phyloP scores from a whole-genome alignment of 2,329 filamentous ascomycete species.

The Grosmannia serpens region DNA sequence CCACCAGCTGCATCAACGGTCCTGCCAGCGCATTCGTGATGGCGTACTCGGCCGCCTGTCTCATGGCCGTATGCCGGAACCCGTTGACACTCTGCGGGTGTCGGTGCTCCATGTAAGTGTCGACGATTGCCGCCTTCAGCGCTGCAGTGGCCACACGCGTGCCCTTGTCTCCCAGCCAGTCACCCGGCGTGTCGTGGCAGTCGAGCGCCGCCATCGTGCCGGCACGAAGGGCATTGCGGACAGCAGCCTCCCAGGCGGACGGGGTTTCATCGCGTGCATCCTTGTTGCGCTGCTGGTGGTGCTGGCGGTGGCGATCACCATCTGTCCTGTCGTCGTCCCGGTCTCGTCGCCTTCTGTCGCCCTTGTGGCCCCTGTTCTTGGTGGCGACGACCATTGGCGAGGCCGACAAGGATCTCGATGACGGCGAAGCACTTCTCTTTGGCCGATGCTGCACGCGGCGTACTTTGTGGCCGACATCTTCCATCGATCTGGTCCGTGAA shows the following conservation, averaged over 20 bases:
- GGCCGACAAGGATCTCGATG: not conserved
- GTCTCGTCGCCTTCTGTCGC: not conserved
- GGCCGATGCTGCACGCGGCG: not conserved
- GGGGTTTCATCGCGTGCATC: not conserved
- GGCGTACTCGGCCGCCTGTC: constrained; percentile 15
- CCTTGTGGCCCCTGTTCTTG: not conserved
- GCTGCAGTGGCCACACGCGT: constrained; percentile 16
- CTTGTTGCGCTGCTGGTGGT: not conserved
- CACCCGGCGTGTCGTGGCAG: constrained; percentile 11
- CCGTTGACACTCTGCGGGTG: constrained; percentile 14
- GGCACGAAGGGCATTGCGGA: constrained; percentile 15
- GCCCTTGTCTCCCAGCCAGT: constrained; percentile 16
- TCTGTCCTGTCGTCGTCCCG: not conserved
- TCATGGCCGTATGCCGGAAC: constrained; percentile 16
- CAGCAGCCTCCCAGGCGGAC: constrained; percentile 11
- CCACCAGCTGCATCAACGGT: constrained; percentile 9
- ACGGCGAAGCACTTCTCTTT: not conserved
- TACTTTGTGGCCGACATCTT: not conserved
- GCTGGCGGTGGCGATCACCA: not conserved
- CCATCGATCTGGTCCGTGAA: not conserved
- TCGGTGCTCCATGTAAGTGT: constrained; percentile 14
- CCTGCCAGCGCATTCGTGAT: constrained; percentile 13
- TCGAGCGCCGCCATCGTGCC: constrained; percentile 15
- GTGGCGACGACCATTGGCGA: not conserved
- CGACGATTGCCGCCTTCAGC: constrained; percentile 17